These are phyloP conservation scores for Acanthamoeba triangularis DNA, from an alignment of 208 protist genomes.

Conservation along the genomic window DNA sequence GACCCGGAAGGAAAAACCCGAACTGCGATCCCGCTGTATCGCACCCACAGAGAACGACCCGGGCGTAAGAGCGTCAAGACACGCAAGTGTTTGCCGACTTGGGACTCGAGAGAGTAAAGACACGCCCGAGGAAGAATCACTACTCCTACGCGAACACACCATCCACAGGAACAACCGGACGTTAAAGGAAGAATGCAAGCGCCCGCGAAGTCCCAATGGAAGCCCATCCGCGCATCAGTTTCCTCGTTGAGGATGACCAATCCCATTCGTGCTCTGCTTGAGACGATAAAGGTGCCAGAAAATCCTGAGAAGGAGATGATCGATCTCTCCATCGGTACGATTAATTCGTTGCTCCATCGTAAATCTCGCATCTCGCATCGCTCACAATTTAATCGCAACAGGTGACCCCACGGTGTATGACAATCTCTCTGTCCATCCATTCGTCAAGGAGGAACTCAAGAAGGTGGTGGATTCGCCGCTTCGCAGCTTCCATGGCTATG, in stretches of 20 bases:
- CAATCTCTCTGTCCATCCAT: conserved; percentile 89
- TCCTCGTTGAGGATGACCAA: conserved; percentile 71
- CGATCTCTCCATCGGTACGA: conserved; percentile 92
- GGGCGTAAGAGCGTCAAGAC: neutral
- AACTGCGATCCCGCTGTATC: neutral
- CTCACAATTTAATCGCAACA: conserved; percentile 82
- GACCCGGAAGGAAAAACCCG: neutral
- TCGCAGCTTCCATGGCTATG: conserved; percentile 82
- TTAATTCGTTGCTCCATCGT: neutral
- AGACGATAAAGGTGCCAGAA: conserved; percentile 92
- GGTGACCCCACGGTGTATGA: conserved; percentile 92
- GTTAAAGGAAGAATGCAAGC: conserved; percentile 24
- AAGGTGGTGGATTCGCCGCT: conserved; percentile 87
- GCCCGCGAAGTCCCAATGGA: conserved; percentile 42
- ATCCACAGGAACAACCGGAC: neutral
- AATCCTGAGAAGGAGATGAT: conserved; percentile 90
- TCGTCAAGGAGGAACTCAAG: conserved; percentile 88
- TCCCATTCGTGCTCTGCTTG: conserved; percentile 87
- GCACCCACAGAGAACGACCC: neutral
- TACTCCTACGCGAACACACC: neutral
- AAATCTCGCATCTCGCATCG: conserved; percentile 57
- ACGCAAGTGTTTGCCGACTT: neutral
- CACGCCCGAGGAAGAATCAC: neutral
- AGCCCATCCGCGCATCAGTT: neutral
- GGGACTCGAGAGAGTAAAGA: neutral